Evolutionary conservation across 2,329 filamentous ascomycete genomes (phyloP).

Genomic region (Tricladium varicosporioides): DNA sequence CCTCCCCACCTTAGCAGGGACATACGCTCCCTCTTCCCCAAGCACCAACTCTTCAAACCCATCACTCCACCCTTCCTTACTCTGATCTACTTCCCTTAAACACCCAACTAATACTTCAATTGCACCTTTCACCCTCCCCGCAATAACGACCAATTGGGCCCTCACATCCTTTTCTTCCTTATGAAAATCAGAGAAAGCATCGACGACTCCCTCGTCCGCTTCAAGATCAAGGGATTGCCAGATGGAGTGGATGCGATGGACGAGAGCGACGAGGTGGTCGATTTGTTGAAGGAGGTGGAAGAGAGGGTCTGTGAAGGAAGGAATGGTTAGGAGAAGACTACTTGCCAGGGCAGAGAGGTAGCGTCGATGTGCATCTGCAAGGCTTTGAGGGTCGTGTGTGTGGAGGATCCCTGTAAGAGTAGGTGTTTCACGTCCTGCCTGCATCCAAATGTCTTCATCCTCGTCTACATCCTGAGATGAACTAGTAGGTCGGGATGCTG

Average conservation of each 20-base stretch:
- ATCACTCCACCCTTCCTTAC: constrained; percentile 34
- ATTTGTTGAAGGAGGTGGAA: constrained; percentile 68
- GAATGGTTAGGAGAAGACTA: constrained; percentile 64
- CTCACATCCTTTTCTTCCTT: constrained; percentile 70
- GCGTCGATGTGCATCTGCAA: constrained; percentile 74
- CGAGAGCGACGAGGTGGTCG: constrained; percentile 78
- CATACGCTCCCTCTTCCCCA: constrained; percentile 53
- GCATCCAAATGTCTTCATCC: constrained; percentile 45
- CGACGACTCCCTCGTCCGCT: constrained; percentile 76
- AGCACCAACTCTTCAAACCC: constrained; percentile 34
- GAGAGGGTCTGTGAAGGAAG: constrained; percentile 61
- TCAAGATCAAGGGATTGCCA: constrained; percentile 80
- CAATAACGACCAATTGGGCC: constrained; percentile 61
- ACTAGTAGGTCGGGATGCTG: constrained; percentile 14
- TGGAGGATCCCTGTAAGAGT: constrained; percentile 22
- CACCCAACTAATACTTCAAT: constrained; percentile 60
- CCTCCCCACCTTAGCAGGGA: constrained; percentile 71
- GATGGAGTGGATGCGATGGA: constrained; percentile 71
- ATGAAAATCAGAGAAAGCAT: constrained; percentile 68
- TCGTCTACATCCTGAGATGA: constrained; percentile 33
- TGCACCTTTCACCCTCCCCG: constrained; percentile 62
- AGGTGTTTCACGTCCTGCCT: constrained; percentile 22
- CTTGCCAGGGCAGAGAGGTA: constrained; percentile 70
- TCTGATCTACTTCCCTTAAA: constrained; percentile 53
- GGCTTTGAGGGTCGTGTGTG: constrained; percentile 76